These are phyloP conservation scores for Beverwykella pulmonaria DNA, from an alignment of 495 filamentous ascomycete species.

Conservation along the genomic window DNA sequence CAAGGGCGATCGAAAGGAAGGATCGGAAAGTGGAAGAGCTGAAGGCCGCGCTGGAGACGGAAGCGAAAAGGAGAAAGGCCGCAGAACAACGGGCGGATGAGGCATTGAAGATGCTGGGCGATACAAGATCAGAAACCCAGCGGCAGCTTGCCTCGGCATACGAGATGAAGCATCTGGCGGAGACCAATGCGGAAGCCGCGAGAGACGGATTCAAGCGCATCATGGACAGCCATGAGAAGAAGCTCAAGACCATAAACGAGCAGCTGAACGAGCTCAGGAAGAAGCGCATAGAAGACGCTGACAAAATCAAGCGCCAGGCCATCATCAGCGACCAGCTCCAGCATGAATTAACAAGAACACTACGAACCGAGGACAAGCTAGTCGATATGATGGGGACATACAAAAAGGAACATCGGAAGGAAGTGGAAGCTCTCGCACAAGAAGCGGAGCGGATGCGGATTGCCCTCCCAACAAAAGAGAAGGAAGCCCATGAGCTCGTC, in stretches of 20 bases:
- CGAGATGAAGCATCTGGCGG: constrained; percentile 29
- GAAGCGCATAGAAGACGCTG: constrained; percentile 24
- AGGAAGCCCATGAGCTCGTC: constrained; percentile 11
- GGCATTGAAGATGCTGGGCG: constrained; percentile 29
- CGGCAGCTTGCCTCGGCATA: constrained; percentile 33
- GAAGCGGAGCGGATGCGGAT: constrained; percentile 28
- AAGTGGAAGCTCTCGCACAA: constrained; percentile 19
- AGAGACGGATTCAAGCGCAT: constrained; percentile 34
- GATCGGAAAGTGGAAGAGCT: constrained; percentile 37
- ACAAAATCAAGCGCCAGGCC: constrained; percentile 31
- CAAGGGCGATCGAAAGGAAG: constrained; percentile 32
- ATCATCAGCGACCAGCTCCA: constrained; percentile 35
- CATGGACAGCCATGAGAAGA: constrained; percentile 28
- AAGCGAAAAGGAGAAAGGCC: constrained; percentile 21
- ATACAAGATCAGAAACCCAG: constrained; percentile 32
- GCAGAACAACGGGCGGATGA: constrained; percentile 34
- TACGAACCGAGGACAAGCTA: constrained; percentile 26
- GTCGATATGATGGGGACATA: constrained; percentile 29
- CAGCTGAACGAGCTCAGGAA: constrained; percentile 25
- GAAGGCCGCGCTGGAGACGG: constrained; percentile 31
- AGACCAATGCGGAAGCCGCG: constrained; percentile 31
- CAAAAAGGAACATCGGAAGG: constrained; percentile 32
- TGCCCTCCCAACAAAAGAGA: constrained; percentile 23
- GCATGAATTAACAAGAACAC: constrained; percentile 18
- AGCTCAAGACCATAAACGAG: constrained; percentile 21